Conservation (phyloP, 2,329 filamentous ascomycete genomes). For the Coleophoma crateriformis region DNA sequence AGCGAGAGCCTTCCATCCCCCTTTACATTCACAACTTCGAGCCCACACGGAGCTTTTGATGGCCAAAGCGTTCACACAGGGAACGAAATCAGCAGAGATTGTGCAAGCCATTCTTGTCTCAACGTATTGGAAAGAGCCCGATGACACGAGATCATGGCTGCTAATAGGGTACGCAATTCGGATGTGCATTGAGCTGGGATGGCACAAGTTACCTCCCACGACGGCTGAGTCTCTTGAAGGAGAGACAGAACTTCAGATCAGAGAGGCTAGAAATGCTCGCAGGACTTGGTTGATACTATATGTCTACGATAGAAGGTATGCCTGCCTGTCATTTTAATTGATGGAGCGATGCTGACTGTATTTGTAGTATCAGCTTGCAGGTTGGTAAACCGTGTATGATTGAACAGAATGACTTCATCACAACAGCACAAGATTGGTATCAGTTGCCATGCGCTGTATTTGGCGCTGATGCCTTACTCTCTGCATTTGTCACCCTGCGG, state of each 20-base stretch:
- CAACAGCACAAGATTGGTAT: slow-evolving; percentile 30
- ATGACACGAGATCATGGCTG: slow-evolving; percentile 34
- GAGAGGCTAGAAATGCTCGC: slow-evolving; percentile 29
- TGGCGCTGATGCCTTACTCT: slow-evolving; percentile 28
- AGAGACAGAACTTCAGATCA: slow-evolving; percentile 11
- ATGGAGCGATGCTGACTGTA: not conserved
- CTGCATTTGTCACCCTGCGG: slow-evolving; percentile 31
- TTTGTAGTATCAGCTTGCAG: slow-evolving; percentile 31
- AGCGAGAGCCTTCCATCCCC: slow-evolving; percentile 30
- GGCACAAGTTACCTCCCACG: slow-evolving; percentile 24
- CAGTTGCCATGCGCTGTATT: slow-evolving; percentile 23
- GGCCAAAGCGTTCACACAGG: slow-evolving; percentile 24
- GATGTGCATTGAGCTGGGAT: slow-evolving; percentile 33
- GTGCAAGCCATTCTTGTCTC: slow-evolving; percentile 32
- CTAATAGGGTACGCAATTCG: slow-evolving; percentile 33
- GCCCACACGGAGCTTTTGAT: slow-evolving; percentile 27
- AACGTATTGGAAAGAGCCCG: slow-evolving; percentile 37
- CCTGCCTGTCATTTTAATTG: not conserved
- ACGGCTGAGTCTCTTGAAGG: not conserved
- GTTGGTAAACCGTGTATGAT: slow-evolving; percentile 37
- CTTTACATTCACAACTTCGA: slow-evolving; percentile 23
- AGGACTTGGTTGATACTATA: slow-evolving; percentile 33
- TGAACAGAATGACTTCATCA: slow-evolving; percentile 30
- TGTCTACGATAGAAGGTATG: slow-evolving; percentile 33
- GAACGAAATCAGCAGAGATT: slow-evolving; percentile 31